Evolutionary conservation across 768 basidiomycete genomes (phyloP), one percentile per base, ranked within the genome.

Genomic region (Grammothele lineata): DNA sequence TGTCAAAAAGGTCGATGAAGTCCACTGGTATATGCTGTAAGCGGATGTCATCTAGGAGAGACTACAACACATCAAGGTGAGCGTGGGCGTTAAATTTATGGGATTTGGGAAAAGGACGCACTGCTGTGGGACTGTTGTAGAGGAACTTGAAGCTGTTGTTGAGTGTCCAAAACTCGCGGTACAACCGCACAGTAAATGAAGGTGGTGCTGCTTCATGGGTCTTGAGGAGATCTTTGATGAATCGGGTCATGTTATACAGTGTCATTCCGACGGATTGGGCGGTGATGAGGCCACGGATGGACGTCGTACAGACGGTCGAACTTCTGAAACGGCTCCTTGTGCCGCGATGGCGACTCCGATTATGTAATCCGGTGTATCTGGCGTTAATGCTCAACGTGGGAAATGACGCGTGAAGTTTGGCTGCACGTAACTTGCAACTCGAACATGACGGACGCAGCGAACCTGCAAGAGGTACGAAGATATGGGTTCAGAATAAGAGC

Each of bases 11-110:
- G 50, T 90, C 86, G 11, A 91, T 71, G 61, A 88, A 90, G 67
- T 92, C 90, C 24, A 85, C 81, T 11, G 90, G 90, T 72, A 92
- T 91, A 38, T 88, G 75, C 55, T 87, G 80, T 7, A 83, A 83
- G 38, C 87, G 79, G 44, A 92, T 82, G 60, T 92, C 90, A 58
- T 92, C 90, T 33, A 92, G 71, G 6, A 92, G 66, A 37, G 84
- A 82, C 89, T 92, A 57, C 19, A 47, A 37, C 36, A 36, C n/a
- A n/a, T n/a, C n/a, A n/a, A n/a, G n/a, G n/a, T n/a, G n/a, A n/a
- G n/a, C n/a, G n/a, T n/a, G n/a, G n/a, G n/a, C n/a, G n/a, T n/a
- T n/a, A n/a, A n/a, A n/a, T n/a, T n/a, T n/a, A n/a, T n/a, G n/a
- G n/a, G n/a, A n/a, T n/a, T n/a, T n/a, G n/a, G n/a, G n/a, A n/a